Base-by-base conservation (phyloP, 345 rosid genomes). In the Passiflora organensis region DNA sequence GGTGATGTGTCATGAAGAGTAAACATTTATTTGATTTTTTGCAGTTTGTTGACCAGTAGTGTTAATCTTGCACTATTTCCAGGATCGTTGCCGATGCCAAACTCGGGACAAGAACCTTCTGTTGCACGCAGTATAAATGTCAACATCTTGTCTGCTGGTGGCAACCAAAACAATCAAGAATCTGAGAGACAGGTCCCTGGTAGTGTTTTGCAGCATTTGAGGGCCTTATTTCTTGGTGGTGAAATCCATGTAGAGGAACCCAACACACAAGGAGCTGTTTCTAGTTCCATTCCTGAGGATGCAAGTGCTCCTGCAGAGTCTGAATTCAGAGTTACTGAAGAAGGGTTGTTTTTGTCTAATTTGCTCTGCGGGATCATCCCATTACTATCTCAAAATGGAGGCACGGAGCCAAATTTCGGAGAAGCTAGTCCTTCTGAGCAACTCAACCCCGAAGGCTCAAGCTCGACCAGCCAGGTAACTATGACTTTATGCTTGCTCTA, bases 311-410 rank as follows among this genome's bases (percentile, higher is more conserved):
- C 63, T 55, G 64, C 45, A 32, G 78, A 69, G 57, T 42, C 78
- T 46, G 83, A 76, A 57, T 37, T 77, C 36, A 69, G 55, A 20
- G 61, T 58, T 53, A 75, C 70, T 11, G 79, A 77, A 37, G 83
- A 85, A 67, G 94, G 85, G 41, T 50, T 80, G 47, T 75, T 79
- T 63, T 68, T 86, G 51, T 86, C 89, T 12, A 73, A 76, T 71
- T 55, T 86, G 72, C 85, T 86, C 55, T 76, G 48, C n/a, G 82
- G 74, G 74, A 77, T 86, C 58, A 77, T 86, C 75, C 94, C 89
- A 9, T 6, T 67, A 36, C 60, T 86, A 44, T 61, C 83, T 53
- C 82, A 73, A 65, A 75, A 48, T 43, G 23, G 65, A 10, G 70
- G 48, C 25, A 49, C 65, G 47, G 77, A 67, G 48, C 53, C 66